Conservation (phyloP, 495 filamentous ascomycete genomes). For the Cudoniella acicularis region DNA sequence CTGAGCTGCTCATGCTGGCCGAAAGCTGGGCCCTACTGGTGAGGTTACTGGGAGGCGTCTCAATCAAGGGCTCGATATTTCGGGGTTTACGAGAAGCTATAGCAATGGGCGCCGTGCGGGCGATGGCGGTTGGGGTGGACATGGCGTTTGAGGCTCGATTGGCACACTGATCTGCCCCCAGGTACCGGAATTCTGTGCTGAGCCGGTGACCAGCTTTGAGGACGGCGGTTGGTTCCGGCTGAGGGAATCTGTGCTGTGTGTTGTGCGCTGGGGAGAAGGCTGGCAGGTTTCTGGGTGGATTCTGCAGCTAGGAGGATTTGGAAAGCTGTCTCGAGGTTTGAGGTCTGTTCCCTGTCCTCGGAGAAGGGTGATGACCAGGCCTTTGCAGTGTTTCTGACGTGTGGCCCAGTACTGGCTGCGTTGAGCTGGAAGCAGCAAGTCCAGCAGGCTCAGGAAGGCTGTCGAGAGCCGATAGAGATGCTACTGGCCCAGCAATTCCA, state of each 20-base stretch:
- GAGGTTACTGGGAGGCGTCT: slow-evolving; percentile 27
- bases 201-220: slow-evolving; percentile 20
- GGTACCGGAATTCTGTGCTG: slow-evolving; percentile 25
- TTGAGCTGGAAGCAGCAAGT: slow-evolving; percentile 13
- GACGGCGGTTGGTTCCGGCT: slow-evolving; percentile 19
- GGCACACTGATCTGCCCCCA: slow-evolving; percentile 15
- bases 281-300: neutral
- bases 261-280: neutral
- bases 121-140: slow-evolving; percentile 44
- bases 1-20: slow-evolving; percentile 43
- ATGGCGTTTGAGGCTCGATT: slow-evolving; percentile 35
- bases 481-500: slow-evolving; percentile 11
- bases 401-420: neutral
- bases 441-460: slow-evolving; percentile 9
- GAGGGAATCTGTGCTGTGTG: neutral
- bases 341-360: slow-evolving; percentile 22
- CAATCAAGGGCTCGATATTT: slow-evolving; percentile 9
- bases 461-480: slow-evolving; percentile 9
- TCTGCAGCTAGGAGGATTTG: slow-evolving; percentile 20
- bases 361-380: slow-evolving; percentile 18
- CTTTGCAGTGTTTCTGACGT: neutral
- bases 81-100: slow-evolving; percentile 51
- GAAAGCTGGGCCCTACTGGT: slow-evolving; percentile 34
- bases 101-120: slow-evolving; percentile 53
- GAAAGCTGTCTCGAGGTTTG: slow-evolving; percentile 8